phyloP scores from a whole-genome alignment of 2,329 filamentous ascomycete species.

The Phialocephala subalpina region DNA sequence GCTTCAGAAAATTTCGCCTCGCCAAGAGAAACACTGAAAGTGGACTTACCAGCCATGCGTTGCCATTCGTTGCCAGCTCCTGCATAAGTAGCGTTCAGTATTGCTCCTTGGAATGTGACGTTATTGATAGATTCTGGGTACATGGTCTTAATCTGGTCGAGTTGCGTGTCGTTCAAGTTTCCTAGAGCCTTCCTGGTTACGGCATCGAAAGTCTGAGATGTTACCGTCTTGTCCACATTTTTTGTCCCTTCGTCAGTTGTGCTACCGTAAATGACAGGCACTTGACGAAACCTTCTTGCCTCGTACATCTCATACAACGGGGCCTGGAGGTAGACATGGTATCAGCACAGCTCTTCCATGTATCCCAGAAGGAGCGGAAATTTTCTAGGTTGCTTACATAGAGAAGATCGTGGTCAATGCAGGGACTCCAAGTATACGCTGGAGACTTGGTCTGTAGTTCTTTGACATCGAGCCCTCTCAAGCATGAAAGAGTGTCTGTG shows the following conservation, averaged over 20 bases:
- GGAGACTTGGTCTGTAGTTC: conserved; percentile 49
- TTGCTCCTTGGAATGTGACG: conserved; percentile 15
- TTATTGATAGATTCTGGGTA: conserved; percentile 24
- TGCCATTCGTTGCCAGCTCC: conserved; percentile 27
- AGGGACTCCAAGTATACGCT: conserved; percentile 18
- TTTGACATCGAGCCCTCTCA: conserved; percentile 51
- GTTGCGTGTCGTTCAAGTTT: conserved; percentile 22
- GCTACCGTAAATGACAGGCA: conserved; percentile 56
- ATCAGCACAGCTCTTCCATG: not conserved
- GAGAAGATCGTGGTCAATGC: conserved; percentile 24
- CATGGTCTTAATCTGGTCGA: conserved; percentile 10
- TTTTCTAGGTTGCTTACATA: not conserved
- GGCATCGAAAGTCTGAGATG: conserved; percentile 12
- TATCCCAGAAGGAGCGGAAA: not conserved
- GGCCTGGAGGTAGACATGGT: not conserved
- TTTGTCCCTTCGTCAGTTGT: conserved; percentile 23
- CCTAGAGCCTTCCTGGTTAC: conserved; percentile 11
- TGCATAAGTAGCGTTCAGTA: conserved; percentile 19
- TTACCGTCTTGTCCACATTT: conserved; percentile 23
- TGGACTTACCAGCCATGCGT: conserved; percentile 11
- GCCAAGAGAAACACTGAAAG: too few species aligned
- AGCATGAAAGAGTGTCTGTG: conserved; percentile 50
- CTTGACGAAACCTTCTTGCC: conserved; percentile 55
- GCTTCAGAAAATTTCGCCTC: too few species aligned
- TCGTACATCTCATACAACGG: conserved; percentile 47